A percentile compares a stretch with the other conserved stretches of the same genome.
Conservation (phyloP, 2,329 filamentous ascomycete genomes). For the Mollisia scopiformis region DNA sequence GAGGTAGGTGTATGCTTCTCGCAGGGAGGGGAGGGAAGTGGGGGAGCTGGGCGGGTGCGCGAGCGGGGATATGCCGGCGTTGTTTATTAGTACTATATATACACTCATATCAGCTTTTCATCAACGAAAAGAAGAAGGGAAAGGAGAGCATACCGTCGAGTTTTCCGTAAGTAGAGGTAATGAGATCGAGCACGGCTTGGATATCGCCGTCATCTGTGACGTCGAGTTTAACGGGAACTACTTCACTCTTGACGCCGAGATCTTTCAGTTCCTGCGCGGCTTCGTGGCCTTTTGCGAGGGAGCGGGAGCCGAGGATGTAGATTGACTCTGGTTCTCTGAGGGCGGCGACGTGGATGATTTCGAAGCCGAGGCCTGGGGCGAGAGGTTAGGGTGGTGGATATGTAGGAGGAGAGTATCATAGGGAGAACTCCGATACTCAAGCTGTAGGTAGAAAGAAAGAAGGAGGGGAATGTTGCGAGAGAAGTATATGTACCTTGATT, state of each 20-base stretch:
- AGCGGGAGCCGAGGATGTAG: slow-evolving; percentile 36
- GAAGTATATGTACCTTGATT: no score
- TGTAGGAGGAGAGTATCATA: no score
- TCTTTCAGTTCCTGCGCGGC: background rate
- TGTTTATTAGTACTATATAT: no score
- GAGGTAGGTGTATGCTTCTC: slow-evolving; percentile 25
- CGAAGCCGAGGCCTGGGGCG: slow-evolving; percentile 39
- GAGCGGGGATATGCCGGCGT: no score
- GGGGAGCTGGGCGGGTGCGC: no score
- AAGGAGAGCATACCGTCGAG: background rate
- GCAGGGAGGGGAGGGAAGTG: slow-evolving; percentile 29
- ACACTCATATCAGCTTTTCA: no score
- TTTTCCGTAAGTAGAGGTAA: background rate
- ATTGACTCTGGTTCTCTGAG: slow-evolving; percentile 25
- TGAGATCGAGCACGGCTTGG: background rate
- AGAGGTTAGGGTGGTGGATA: no score
- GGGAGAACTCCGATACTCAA: no score
- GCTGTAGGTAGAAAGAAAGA: no score
- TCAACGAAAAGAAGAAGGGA: no score
- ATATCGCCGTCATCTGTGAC: background rate
- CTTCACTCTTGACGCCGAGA: background rate
- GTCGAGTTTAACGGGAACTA: background rate
- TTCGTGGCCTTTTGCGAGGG: background rate
- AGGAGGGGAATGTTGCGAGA: no score
- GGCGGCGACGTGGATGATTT: slow-evolving; percentile 35